Conservation (phyloP, 2,329 filamentous ascomycete genomes). For the Colletotrichum higginsianum region DNA sequence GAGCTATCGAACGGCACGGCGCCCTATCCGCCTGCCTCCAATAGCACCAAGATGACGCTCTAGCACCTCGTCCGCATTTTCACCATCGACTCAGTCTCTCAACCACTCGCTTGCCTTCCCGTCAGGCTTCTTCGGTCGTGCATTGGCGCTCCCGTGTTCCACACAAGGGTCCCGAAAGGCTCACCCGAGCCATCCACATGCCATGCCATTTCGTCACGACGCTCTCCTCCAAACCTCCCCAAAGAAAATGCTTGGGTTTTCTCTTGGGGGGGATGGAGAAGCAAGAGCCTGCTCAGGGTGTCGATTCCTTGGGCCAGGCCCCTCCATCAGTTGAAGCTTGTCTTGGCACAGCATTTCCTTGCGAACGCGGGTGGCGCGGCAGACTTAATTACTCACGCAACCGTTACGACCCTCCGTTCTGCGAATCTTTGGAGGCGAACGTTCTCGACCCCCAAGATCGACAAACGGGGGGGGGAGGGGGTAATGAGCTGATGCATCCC, state of each 20-base stretch:
- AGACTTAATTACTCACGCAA: slow-evolving; percentile 21
- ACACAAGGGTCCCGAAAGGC: slow-evolving; percentile 30
- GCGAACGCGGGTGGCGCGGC: slow-evolving; percentile 36
- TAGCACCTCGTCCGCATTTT: neutral
- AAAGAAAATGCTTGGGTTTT: neutral
- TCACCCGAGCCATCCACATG: slow-evolving; percentile 40
- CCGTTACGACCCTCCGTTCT: slow-evolving; percentile 38
- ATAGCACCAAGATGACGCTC: neutral
- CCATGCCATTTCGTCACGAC: neutral
- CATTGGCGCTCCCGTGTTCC: slow-evolving; percentile 40
- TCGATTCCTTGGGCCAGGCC: neutral
- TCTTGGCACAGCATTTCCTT: slow-evolving; percentile 17
- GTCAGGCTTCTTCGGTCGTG: slow-evolving; percentile 34
- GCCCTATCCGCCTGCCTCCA: slow-evolving; percentile 34
- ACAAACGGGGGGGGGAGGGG: neutral
- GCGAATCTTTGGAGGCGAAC: neutral
- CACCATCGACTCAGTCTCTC: neutral
- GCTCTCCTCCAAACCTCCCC: neutral
- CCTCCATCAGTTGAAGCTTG: neutral
- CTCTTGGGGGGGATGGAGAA: neutral
- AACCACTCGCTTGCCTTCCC: slow-evolving; percentile 42
- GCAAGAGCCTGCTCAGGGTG: neutral
- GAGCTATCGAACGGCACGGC: slow-evolving; percentile 16
- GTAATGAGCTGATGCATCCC: slow-evolving; percentile 10
- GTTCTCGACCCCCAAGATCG: slow-evolving; percentile 28